Conservation (phyloP, 2,329 filamentous ascomycete genomes). For the Trichoderma pleuroti region DNA sequence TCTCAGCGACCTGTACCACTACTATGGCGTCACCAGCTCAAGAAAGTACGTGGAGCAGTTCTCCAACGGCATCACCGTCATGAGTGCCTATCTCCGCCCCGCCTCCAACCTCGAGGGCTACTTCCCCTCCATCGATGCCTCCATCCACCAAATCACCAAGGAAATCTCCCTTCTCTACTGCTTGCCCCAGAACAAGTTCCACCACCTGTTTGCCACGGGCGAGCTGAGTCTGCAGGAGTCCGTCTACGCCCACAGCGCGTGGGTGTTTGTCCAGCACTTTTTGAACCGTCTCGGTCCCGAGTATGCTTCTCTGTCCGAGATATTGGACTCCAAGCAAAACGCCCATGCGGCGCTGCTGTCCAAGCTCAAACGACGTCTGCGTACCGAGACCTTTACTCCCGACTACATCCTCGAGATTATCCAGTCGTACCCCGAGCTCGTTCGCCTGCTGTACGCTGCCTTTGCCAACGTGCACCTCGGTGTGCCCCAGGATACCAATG, state of each 20-base stretch:
- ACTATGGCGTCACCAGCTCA: constrained; percentile 94
- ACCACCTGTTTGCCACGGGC: constrained; percentile 80
- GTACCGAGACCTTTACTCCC: constrained; percentile 94
- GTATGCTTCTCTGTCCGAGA: constrained; percentile 79
- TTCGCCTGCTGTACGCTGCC: constrained; percentile 82
- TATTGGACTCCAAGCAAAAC: constrained; percentile 77
- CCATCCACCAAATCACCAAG: constrained; percentile 98
- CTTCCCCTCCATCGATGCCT: constrained; percentile 80
- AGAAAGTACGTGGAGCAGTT: constrained; percentile 99
- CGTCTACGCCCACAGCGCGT: constrained; percentile 94
- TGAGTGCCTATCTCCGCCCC: constrained; percentile 89
- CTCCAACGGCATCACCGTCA: constrained; percentile 95
- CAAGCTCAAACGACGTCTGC: constrained; percentile 91
- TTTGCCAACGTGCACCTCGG: constrained; percentile 83
- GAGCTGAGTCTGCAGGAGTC: constrained; percentile 91
- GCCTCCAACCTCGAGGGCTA: constrained; percentile 55
- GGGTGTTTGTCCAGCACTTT: constrained; percentile 98
- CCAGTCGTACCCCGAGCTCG: constrained; percentile 79
- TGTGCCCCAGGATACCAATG: constrained; percentile 41
- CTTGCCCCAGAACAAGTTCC: constrained; percentile 95
- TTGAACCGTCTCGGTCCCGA: constrained; percentile 90
- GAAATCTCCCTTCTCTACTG: constrained; percentile 97
- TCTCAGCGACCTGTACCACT: constrained; percentile 93
- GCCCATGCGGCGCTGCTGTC: constrained; percentile 81
- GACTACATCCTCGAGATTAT: constrained; percentile 99